Evolutionary conservation across 352 stramenopile genomes (phyloP).

Genomic region (Phytophthora agathidicida): DNA sequence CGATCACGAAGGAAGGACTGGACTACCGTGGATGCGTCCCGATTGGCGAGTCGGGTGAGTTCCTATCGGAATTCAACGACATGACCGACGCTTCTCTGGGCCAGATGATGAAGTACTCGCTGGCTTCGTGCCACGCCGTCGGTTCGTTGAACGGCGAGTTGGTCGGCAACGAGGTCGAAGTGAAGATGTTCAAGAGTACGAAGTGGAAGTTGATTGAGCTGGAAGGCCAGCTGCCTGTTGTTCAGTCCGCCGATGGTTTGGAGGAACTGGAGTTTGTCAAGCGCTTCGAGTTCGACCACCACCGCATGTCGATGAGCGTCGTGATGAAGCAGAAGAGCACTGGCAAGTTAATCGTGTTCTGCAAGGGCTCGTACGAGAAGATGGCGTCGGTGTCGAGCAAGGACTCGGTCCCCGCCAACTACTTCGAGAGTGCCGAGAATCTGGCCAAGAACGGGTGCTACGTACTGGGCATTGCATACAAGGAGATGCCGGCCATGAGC

Average conservation of each 20-base stretch:
- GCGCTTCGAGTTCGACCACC: slow-evolving; percentile 92
- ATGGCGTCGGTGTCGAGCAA: slow-evolving; percentile 67
- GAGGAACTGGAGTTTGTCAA: slow-evolving; percentile 84
- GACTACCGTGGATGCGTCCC: slow-evolving; percentile 81
- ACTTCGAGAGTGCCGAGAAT: slow-evolving; percentile 59
- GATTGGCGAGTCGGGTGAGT: slow-evolving; percentile 43
- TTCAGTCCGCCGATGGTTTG: slow-evolving; percentile 47
- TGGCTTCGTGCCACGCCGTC: slow-evolving; percentile 89
- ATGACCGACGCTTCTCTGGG: slow-evolving; percentile 46
- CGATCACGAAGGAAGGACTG: slow-evolving; percentile 90
- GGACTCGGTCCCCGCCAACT: slow-evolving; percentile 71
- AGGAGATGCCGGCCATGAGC: slow-evolving; percentile 49
- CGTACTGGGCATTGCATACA: slow-evolving; percentile 84
- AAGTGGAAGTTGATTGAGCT: slow-evolving; percentile 68
- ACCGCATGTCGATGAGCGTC: slow-evolving; percentile 92
- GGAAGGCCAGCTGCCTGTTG: slow-evolving; percentile 48
- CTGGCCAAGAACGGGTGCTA: slow-evolving; percentile 87
- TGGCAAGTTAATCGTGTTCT: slow-evolving; percentile 76
- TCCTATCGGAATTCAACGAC: slow-evolving; percentile 62
- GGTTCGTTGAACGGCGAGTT: slow-evolving; percentile 67
- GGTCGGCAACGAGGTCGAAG: slow-evolving; percentile 90
- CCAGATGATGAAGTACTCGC: slow-evolving; percentile 58
- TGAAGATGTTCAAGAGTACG: slow-evolving; percentile 86
- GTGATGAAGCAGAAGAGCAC: slow-evolving; percentile 74
- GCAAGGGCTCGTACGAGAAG: slow-evolving; percentile 91